phyloP scores from a whole-genome alignment of 495 filamentous ascomycete genomes.

The Choiromyces venosus region DNA sequence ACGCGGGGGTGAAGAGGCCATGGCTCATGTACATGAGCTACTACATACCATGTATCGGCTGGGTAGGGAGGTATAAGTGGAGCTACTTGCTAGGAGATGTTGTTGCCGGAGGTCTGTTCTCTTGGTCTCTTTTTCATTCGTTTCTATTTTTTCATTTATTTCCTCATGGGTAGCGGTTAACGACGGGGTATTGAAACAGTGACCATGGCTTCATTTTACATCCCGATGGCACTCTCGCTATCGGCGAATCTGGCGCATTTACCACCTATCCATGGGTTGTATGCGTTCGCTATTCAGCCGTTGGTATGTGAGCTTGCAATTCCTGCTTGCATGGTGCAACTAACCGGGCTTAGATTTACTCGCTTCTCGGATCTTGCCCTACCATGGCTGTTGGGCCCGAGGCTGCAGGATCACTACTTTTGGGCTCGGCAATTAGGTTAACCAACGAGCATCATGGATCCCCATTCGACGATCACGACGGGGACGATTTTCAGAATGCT shows the following conservation, averaged over 20 bases:
- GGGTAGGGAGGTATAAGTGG: conserved; percentile 78
- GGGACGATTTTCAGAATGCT: conserved; percentile 65
- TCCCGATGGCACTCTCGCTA: conserved; percentile 91
- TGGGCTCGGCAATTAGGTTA: conserved; percentile 72
- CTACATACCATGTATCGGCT: conserved; percentile 85
- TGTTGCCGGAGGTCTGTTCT: conserved; percentile 52
- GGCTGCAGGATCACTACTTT: conserved; percentile 84
- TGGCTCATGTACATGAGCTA: conserved; percentile 75
- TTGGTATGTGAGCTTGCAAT: conserved; percentile 46
- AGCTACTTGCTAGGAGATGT: conserved; percentile 79
- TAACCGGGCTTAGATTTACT: conserved; percentile 55
- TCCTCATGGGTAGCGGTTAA: not conserved
- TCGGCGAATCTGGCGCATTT: conserved; percentile 92
- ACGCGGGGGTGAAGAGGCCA: conserved; percentile 37
- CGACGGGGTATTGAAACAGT: conserved; percentile 47
- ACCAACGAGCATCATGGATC: conserved; percentile 61
- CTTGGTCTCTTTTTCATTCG: conserved; percentile 2
- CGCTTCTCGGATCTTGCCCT: conserved; percentile 81
- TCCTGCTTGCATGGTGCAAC: not conserved
- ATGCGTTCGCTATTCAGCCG: conserved; percentile 88
- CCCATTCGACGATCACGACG: conserved; percentile 56
- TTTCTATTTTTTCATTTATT: not conserved
- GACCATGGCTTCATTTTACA: conserved; percentile 93
- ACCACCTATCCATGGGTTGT: conserved; percentile 90
- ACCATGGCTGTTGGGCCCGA: conserved; percentile 94